Base-by-base conservation (phyloP, 1,284 basidiomycete genomes). In the Malassezia brasiliensis region DNA sequence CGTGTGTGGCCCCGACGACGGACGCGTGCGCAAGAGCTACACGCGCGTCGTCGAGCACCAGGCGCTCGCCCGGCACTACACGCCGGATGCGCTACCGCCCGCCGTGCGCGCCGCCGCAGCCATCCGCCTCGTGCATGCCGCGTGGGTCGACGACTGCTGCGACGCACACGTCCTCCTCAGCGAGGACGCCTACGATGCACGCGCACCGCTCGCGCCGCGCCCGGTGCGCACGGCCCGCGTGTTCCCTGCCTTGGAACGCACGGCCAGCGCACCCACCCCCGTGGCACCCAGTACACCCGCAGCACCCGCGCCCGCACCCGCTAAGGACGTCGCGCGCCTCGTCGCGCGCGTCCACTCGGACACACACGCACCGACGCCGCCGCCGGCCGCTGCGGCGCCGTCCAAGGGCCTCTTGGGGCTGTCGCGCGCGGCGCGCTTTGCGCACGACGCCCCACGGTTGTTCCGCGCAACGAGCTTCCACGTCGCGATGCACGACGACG, bases 91-190 rank as follows among this genome's bases (percentile, higher is more conserved):
- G 2, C 46, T 51, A 8, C 52, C 42, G 17, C 39, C 47, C 9
- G 15, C 25, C 5, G 38, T 59, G 19, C 46, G 31, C 22, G 67
- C 61, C 14, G 84, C 86, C 64, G 83, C 82, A 0, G 77, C 80
- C 41, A 84, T 88, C 35, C 78, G 80, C 47, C 76, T 87, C 2
- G 81, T 89, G 1, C 88, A 86, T 83, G 85, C 86, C 61, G 86
- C 87, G 57, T 89, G 86, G 86, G 85, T 89, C 60, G 85, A 84
- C 83, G 87, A 88, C 63, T 87, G 79, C 32, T 60, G 86, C 9
- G 79, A 82, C 44, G 84, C 82, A 61, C 82, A 82, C 54, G 86
- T 85, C 28, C 61, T 64, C 32, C 42, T 70, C 15, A 57, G 55
- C 36, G 66, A 68, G 46, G 53, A 57, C 22, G 47, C 25, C 37